Conservation (phyloP, 257 asterid genomes). For the Apocynum venetum region DNA sequence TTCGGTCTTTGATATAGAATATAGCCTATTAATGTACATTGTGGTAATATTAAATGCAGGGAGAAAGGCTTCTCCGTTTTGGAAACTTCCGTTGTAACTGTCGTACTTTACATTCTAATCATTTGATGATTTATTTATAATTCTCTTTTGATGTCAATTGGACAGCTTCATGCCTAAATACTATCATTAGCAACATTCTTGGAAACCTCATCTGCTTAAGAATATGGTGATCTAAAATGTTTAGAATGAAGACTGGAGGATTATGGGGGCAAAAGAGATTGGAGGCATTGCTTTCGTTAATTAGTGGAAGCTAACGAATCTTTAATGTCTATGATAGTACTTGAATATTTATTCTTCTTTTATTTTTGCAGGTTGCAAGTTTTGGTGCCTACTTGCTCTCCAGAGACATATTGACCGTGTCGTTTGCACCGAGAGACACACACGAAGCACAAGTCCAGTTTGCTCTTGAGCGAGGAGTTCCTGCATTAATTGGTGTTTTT, state of each 20-base stretch:
- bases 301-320: neutral
- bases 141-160: neutral
- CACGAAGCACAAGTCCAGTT: conserved; percentile 94
- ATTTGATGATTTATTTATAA: neutral
- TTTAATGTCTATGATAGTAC: neutral
- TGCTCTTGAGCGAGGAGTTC: conserved; percentile 93
- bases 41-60: neutral
- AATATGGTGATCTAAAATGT: neutral
- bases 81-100: neutral
- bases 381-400: conserved; percentile 95
- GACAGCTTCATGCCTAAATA: neutral
- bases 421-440: conserved; percentile 91
- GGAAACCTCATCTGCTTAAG: neutral
- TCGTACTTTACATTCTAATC: neutral
- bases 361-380: conserved; percentile 68
- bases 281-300: neutral
- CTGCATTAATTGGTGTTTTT: conserved; percentile 75
- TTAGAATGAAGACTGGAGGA: neutral
- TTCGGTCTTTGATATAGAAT: neutral
- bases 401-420: conserved; percentile 62
- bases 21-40: neutral
- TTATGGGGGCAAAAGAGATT: neutral
- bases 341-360: neutral
- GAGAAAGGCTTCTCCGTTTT: neutral
- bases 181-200: neutral